Conservation (phyloP, 108 stramenopile genomes). For the Fistulifera pelliculosa region DNA sequence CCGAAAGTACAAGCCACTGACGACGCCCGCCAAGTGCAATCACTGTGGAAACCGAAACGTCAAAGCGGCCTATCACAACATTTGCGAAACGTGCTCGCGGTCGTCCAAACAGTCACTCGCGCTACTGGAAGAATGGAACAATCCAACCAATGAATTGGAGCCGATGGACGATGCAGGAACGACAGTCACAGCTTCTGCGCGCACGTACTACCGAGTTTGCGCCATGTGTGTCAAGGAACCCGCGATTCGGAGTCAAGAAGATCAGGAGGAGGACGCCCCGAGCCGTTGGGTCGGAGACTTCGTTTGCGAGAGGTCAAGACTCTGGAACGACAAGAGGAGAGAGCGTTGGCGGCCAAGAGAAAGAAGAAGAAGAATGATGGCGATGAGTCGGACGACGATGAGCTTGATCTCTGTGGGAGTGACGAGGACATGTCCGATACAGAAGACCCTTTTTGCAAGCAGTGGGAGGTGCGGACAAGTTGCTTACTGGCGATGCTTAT, state of each 20-base stretch:
- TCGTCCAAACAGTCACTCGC: constrained; percentile 33
- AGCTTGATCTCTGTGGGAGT: constrained; percentile 5
- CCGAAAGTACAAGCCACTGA: constrained; percentile 86
- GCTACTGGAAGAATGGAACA: constrained; percentile 25
- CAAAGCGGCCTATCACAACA: constrained; percentile 77
- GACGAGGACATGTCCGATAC: constrained; percentile 31
- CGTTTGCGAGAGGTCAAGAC: constrained; percentile 51
- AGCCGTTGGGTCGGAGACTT: constrained; percentile 32
- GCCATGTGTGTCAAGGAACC: constrained; percentile 68
- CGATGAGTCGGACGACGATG: constrained; percentile 9
- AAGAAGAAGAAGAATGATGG: constrained; percentile 7
- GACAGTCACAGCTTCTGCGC: neutral
- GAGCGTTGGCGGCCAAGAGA: constrained; percentile 13
- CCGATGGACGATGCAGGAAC: constrained; percentile 1
- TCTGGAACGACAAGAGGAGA: constrained; percentile 47
- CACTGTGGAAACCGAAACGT: constrained; percentile 51
- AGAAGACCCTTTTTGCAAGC: constrained; percentile 78
- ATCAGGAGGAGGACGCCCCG: constrained; percentile 26
- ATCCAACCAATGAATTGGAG: neutral
- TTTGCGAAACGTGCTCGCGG: constrained; percentile 61
- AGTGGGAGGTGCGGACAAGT: constrained; percentile 62
- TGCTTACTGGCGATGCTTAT: constrained; percentile 73
- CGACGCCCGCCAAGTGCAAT: constrained; percentile 77
- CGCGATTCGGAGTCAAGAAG: constrained; percentile 56
- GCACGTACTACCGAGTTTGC: constrained; percentile 33